Base-by-base conservation (phyloP, 1,284 basidiomycete species). In the Vanrija humicola region DNA sequence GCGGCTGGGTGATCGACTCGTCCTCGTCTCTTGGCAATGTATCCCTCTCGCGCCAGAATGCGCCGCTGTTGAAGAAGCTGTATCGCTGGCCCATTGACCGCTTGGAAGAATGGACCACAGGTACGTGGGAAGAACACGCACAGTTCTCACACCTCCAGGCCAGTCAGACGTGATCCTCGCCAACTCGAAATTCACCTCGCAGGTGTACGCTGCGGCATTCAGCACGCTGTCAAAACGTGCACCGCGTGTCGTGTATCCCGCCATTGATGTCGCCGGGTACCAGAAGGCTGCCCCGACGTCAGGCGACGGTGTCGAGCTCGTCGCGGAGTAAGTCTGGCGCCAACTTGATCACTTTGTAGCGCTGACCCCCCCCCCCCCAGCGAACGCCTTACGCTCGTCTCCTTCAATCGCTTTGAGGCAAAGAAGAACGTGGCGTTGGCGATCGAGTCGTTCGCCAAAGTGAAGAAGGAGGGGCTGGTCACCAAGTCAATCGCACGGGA, bases 341-440 rank as follows among this genome's bases (percentile, higher is more conserved):
- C 39, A 23, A 28, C 28, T 12, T 5, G 5, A 14, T 8, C 9
- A 14, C 5, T 3, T 42, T 19, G 25, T n/a, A 16, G 14, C 23
- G 1, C 52, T 43, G 38, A 43, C 48, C 46, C 21, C 43, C 15
- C 68, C 43, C 48, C 46, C 21, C 43, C 15, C 68, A 93, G 90
- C 21, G 73, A 82, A 38, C 81, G 82, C 5, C 89, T 87, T 1
- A 92, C 88, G 0, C 75, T 98, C 2, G 67, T 98, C 0, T 97
- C 93, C 0, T 79, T 98, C 50, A 98, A 98, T 72, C 87, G 95
- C 1, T 98, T 96, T 68, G 95, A 98, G 77, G 85, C 83, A 61
- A 98, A 98, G 80, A 98, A 98, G 79, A 95, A 98, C 64, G 81
- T 83, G 0, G 84, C 82, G 0, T 79, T 98, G 2, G 93, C 93